Base-by-base conservation (phyloP, 345 rosid species). In the Turritis glabra region DNA sequence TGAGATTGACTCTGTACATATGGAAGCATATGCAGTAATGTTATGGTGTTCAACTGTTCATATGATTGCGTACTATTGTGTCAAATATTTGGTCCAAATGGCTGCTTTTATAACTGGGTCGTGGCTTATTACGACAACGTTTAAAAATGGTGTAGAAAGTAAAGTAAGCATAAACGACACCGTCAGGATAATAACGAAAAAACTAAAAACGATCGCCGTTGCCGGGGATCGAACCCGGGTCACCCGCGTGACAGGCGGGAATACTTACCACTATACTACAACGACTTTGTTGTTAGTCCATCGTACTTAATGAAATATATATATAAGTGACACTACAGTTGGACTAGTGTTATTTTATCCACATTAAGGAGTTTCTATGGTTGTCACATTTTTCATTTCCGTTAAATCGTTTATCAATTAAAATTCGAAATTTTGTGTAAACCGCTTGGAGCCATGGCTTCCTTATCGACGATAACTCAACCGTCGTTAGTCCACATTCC, bases 211-310 rank as follows among this genome's bases (percentile, higher is more conserved):
- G 30, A 12, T 1, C 95, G 87, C 96, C 93, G 88, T 81, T 88
- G 92, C 92, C 89, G 91, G 96, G 93, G 89, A 86, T 88, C 96
- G 93, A 89, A 86, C 91, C 83, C 90, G 89, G 93, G 97, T 87
- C 96, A 43, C 91, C 92, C 87, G 89, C 87, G 92, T 94, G 98
- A 92, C 92, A 89, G 97, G 85, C 92, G 87, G 90, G 85, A 82
- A 88, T 89, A 86, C 96, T 88, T 1, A 90, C 95, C 93, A 86
- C 97, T 82, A 89, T 88, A 56, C 65, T 60, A 60, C 47, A 60
- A 60, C 65, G 65, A 35, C 46, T 0, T 59, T 21, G 18, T 21
- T 35, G 27, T 5, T 56, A 0, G 0, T 0, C 0, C 0, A 2
- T 0, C 3, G 3, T 7, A 8, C 3, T 3, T 3, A 3, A n/a